Percentiles rank a stretch among this genome's conserved stretches.
Evolutionary conservation across 345 rosid species (phyloP).

Genomic region (Psidium guajava): DNA sequence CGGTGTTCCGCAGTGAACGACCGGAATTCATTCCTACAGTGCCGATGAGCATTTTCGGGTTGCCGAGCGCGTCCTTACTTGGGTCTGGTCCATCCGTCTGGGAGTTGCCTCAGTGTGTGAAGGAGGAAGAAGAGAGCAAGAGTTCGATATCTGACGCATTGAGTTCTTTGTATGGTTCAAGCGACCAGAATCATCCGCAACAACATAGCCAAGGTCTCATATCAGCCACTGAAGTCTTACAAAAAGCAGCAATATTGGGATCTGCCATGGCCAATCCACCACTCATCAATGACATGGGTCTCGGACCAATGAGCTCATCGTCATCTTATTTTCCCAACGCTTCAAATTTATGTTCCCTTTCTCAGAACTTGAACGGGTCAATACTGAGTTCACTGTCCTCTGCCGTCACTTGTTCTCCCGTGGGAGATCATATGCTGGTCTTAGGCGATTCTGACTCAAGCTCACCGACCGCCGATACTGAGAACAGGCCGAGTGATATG

Average conservation of each 20-base stretch:
- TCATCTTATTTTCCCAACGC: background rate
- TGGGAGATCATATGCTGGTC: background rate
- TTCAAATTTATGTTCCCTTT: background rate
- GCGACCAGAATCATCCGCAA: background rate
- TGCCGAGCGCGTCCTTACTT: background rate
- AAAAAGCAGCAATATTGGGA: background rate
- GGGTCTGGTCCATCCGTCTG: background rate
- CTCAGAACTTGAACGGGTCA: background rate
- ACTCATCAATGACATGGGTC: background rate
- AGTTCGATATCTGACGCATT: background rate
- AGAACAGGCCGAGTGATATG: background rate
- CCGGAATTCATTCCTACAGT: background rate
- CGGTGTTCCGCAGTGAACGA: background rate
- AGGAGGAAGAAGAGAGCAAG: slow-evolving; percentile 1
- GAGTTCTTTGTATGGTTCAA: background rate
- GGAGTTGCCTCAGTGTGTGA: background rate
- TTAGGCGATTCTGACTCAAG: background rate
- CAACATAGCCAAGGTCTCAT: background rate
- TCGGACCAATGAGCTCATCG: background rate
- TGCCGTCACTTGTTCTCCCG: background rate
- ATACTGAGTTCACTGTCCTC: background rate
- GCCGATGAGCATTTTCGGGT: background rate
- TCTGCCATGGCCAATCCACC: background rate
- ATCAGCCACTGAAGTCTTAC: background rate
- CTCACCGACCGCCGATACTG: background rate